Conservation (phyloP, 768 basidiomycete species). For the Epithele typhae region DNA sequence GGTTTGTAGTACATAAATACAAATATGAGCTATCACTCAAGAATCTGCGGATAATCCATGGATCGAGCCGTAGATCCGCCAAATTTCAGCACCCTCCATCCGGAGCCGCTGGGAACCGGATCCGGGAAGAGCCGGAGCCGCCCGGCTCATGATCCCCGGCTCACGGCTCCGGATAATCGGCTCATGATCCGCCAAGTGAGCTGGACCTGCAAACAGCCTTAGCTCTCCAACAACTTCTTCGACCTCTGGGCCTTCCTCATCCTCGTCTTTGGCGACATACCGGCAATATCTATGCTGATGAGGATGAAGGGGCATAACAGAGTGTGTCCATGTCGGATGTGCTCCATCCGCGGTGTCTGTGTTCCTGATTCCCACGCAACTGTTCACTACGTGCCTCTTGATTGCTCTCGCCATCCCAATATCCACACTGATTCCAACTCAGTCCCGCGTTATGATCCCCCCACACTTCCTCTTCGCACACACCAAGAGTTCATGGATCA, state of each 20-base stretch:
- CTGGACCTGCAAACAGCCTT: no score
- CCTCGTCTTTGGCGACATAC: slow-evolving; percentile 31
- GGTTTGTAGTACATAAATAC: no score
- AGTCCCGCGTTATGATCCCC: slow-evolving; percentile 31
- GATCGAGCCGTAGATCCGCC: no score
- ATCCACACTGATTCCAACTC: neutral
- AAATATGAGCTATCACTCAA: no score
- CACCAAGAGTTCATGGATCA: slow-evolving; percentile 41
- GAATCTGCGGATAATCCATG: no score
- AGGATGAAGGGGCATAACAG: slow-evolving; percentile 42
- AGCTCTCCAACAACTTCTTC: slow-evolving; percentile 21
- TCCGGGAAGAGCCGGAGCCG: no score
- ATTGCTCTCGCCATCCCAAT: slow-evolving; percentile 19
- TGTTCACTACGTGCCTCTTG: slow-evolving; percentile 28
- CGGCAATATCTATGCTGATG: slow-evolving; percentile 27
- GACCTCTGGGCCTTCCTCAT: slow-evolving; percentile 27
- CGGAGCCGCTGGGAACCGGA: no score
- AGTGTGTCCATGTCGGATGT: slow-evolving; percentile 32
- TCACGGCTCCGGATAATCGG: no score
- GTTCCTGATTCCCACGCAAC: slow-evolving; percentile 5
- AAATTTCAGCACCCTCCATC: no score
- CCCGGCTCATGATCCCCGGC: no score
- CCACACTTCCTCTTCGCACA: slow-evolving; percentile 35
- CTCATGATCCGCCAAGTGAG: no score
- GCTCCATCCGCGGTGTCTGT: slow-evolving; percentile 30